Conservation (phyloP, 2,329 filamentous ascomycete species). For the Tricladium varicosporioides region DNA sequence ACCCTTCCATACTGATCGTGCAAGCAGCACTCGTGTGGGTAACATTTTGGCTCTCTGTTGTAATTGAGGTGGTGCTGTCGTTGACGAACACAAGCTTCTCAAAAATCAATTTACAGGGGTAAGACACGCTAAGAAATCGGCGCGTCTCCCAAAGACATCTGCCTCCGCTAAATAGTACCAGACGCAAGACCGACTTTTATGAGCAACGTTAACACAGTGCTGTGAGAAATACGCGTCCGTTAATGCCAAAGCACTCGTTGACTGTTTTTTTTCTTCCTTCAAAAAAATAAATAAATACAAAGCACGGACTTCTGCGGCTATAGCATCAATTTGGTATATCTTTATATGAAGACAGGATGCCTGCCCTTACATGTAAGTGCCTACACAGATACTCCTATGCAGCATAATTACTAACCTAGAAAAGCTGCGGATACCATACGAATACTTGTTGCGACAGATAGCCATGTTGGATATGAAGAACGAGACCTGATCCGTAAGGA, state of each 20-base stretch:
- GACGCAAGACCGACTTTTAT: not conserved
- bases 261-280: too few species aligned
- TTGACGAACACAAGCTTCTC: not conserved
- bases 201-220: too few species aligned
- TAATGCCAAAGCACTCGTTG: too few species aligned
- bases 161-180: not conserved
- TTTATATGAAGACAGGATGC: slow-evolving; percentile 22
- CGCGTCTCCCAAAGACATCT: slow-evolving; percentile 22
- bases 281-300: too few species aligned
- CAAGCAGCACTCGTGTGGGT: slow-evolving; percentile 54
- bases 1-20: slow-evolving; percentile 77
- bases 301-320: too few species aligned
- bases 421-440: slow-evolving; percentile 76
- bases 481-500: slow-evolving; percentile 91
- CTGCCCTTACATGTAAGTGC: slow-evolving; percentile 22
- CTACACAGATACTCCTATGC: not conserved
- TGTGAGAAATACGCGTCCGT: too few species aligned
- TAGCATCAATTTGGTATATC: not conserved
- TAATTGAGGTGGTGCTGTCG: not conserved
- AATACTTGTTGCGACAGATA: slow-evolving; percentile 91
- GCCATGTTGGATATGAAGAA: slow-evolving; percentile 96
- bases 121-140: slow-evolving; percentile 17
- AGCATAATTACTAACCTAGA: slow-evolving; percentile 7
- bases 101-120: slow-evolving; percentile 12
- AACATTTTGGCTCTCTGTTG: slow-evolving; percentile 46